Base-by-base conservation (phyloP, 495 filamentous ascomycete species). In the Annulohypoxylon stygium region DNA sequence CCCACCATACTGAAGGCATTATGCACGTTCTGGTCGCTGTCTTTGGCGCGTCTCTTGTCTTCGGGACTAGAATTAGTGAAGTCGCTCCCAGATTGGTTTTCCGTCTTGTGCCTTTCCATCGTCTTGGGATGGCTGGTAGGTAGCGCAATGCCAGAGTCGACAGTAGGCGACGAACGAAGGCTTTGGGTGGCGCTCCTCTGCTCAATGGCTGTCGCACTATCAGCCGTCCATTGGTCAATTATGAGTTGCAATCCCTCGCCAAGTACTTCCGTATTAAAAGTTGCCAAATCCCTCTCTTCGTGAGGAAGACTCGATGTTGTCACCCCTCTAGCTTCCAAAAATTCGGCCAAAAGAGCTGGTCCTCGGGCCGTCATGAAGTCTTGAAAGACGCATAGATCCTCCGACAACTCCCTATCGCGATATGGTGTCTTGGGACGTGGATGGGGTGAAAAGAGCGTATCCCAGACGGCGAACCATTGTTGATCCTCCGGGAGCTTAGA, bases 401-500 rank as follows among this genome's bases (percentile, higher is more conserved):
- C 69, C 5, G 70, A 65, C 4, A 75, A 25, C 10, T 69, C 73
- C 33, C 64, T 69, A 41, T 75, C 70, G 18, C 74, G 64, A 41
- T 78, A 79, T 0, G 77, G 77, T 14, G 75, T 75, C 4, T 36
- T 62, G 16, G 77, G 77, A 11, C 62, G 73, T 11, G 67, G 64
- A 11, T 69, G 70, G 9, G 63, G 65, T 12, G 48, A 65, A 33
- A 79, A 79, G 33, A 79, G 68, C 5, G 61, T 75, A 53, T 79
- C 73, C 16, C 74, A 79, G 18, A 79, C 72, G 9, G 70, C 70
- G 43, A 76, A 79, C 77, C 77, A 79, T 25, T 79, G 77, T 18
- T 79, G 70, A 10, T 75, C 72, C 26, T 67, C 69, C 1, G 70
- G 48, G 58, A 75, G 70, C 20, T 71, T 79, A 0, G 77, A 61